Base-by-base conservation (phyloP, 176 grass and related monocot genomes). In the Lolium multiflorum region DNA sequence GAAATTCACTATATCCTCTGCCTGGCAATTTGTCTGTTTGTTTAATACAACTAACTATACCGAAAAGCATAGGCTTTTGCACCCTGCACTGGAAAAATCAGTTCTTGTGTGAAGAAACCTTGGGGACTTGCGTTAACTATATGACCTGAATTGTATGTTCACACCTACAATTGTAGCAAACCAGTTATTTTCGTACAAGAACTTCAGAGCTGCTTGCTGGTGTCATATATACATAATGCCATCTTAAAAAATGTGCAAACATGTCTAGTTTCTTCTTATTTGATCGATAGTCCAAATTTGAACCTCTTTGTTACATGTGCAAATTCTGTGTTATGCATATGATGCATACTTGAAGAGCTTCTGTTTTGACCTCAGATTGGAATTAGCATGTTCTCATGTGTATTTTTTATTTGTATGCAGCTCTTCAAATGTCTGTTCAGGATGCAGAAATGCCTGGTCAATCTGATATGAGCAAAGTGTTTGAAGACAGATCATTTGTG, bases 401-500 rank as follows among this genome's bases (percentile, higher is more conserved):
- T 35, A 88, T 44, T 62, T 13, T 37, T 47, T 26, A 55, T 76
- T 26, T 49, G 25, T 48, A 65, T 81, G 85, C 84, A 99, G 97
- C 97, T 62, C 94, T 99, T 81, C 90, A 97, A 93, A 97, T 97
- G 94, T 99, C 97, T 92, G 94, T 97, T 83, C 89, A 99, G 81
- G 97, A 91, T 5, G 74, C 75, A 3, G 87, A 68, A 38, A 86
- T 66, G 82, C 79, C 91, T 48, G 80, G 76, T 67, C 88, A 95
- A 26, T 94, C 94, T 83, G 94, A 99, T 64, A 86, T 97, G 94
- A 94, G 89, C 66, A 97, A 93, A 75, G 94, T 97, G 65, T 89
- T 99, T 51, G 94, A 94, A 79, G 97, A 99, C 84, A 90, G 89
- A 81, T 91, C 97, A 54, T 99, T 97, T 91, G 90, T 99, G 86